Evolutionary conservation across 139 green algal species (phyloP), one percentile per base, ranked within the genome.

Genomic region (Tetradesmus obliquus): DNA sequence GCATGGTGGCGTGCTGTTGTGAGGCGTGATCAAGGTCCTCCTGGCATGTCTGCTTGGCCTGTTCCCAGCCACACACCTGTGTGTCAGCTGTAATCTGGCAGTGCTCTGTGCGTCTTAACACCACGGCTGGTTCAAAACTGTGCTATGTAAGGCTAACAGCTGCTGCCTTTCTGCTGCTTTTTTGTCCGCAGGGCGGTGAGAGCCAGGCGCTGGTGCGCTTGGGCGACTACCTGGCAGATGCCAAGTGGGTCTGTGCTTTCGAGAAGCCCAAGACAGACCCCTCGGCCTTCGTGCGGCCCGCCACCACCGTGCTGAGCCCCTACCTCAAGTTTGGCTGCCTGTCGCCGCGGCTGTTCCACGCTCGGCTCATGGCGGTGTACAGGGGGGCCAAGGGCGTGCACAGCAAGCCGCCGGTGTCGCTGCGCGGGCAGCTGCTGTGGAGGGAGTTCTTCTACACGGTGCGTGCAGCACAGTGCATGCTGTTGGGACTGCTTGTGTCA

Each of bases 201-300:
- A 97, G 94, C 0, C 94, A 96, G 83, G 97, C 97, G 0, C 93
- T 98, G n/a, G 84, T 72, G 2, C 91, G 95, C 1, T 89, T 99
- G 66, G 90, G 96, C 57, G 85, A 79, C 0, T 91, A 88, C 82
- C 87, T 97, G 45, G 54, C 80, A 57, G 93, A 98, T n/a, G 22
- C 85, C 55, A 86, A 91, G 55, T 94, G 88, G 90, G 91, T 95
- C 13, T 79, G 57, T 7, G 89, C 57, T 3, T 99, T 99, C 94
- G 96, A 98, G 84, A 99, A 99, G 94, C 97, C 97, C 51, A 96
- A 98, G 66, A 97, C 95, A 10, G 95, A 99, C 91, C 97, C 97
- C 20, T 91, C 94, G 5, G 94, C 95, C n/a, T 98, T 98, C n/a
- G 51, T 93, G 22, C 87, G 94, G 84, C 97, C 97, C 5, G 93